phyloP scores from a whole-genome alignment of 2,329 filamentous ascomycete genomes.

The Epichloe festucae region DNA sequence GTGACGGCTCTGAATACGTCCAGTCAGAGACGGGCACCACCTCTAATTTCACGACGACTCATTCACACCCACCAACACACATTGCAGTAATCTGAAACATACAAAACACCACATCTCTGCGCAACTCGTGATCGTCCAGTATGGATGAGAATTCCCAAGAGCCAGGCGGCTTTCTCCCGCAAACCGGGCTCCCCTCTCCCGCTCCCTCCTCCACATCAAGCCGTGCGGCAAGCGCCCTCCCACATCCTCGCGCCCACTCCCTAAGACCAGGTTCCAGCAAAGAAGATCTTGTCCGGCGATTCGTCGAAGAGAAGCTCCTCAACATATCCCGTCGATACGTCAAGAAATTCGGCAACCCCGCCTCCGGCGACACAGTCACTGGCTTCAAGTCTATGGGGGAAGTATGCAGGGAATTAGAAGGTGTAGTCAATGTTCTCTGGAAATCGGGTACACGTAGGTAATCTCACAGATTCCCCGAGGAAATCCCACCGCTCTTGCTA shows the following conservation, averaged over 20 bases:
- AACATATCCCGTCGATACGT: slow-evolving; percentile 44
- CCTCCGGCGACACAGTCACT: slow-evolving; percentile 32
- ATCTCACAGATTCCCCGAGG: not conserved
- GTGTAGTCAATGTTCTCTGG: slow-evolving; percentile 72
- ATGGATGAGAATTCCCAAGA: slow-evolving; percentile 6
- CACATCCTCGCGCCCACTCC: slow-evolving; percentile 40
- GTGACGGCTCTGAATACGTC: no score
- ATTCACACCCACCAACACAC: not conserved
- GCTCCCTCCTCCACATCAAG: slow-evolving; percentile 37
- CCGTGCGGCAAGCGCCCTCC: slow-evolving; percentile 29
- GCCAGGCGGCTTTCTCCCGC: slow-evolving; percentile 40
- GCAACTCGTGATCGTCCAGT: not conserved
- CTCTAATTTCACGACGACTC: not conserved
- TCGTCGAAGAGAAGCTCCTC: slow-evolving; percentile 39
- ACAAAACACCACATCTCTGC: no score
- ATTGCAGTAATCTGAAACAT: not conserved
- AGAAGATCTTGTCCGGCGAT: slow-evolving; percentile 46
- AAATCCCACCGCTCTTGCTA: not conserved
- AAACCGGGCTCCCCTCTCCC: slow-evolving; percentile 38
- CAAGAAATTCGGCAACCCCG: slow-evolving; percentile 40
- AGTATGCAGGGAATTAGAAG: slow-evolving; percentile 61
- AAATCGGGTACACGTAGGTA: slow-evolving; percentile 71
- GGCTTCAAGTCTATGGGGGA: slow-evolving; percentile 51
- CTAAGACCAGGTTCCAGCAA: slow-evolving; percentile 44
- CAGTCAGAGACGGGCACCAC: not conserved